A percentile compares a stretch with the other conserved stretches of the same genome.
These are phyloP conservation scores for Conringia planisiliqua DNA, from an alignment of 345 rosid genomes.

Conservation along the genomic window DNA sequence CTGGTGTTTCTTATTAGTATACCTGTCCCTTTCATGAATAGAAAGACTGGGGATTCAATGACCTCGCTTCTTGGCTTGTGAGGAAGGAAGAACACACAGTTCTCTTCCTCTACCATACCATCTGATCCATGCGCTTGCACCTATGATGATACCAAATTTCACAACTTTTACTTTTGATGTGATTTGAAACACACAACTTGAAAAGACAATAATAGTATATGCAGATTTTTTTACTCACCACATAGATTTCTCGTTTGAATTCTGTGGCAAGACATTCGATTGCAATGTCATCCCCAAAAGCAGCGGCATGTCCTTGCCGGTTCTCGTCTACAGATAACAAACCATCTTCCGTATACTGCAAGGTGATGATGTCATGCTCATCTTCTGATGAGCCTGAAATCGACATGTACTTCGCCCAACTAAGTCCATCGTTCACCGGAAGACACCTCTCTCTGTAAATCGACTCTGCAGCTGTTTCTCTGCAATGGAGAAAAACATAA, in stretches of 20 bases:
- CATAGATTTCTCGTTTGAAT: slow-evolving; percentile 88
- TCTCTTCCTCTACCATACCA: slow-evolving; percentile 93
- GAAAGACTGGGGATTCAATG: slow-evolving; percentile 73
- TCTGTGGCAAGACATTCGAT: slow-evolving; percentile 95
- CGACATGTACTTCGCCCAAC: slow-evolving; percentile 98
- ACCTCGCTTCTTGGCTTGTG: slow-evolving; percentile 88
- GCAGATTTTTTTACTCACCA: slow-evolving; percentile 41
- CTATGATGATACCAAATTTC: slow-evolving; percentile 36
- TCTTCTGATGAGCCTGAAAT: slow-evolving; percentile 86
- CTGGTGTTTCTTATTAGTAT: neutral
- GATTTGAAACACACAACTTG: neutral
- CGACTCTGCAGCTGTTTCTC: slow-evolving; percentile 90
- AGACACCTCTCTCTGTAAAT: slow-evolving; percentile 91
- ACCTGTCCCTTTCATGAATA: slow-evolving; percentile 99
- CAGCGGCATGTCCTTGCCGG: slow-evolving; percentile 79
- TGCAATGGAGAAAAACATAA: slow-evolving; percentile 39
- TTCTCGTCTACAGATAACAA: slow-evolving; percentile 87
- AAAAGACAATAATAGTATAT: neutral
- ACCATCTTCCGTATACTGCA: slow-evolving; percentile 95
- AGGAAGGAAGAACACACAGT: slow-evolving; percentile 94
- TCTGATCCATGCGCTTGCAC: slow-evolving; percentile 99
- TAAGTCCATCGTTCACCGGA: slow-evolving; percentile 70
- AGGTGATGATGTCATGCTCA: slow-evolving; percentile 81
- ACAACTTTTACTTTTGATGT: neutral
- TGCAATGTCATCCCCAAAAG: slow-evolving; percentile 98